These are phyloP conservation scores for Mytilinidion resinicola DNA, from an alignment of 495 filamentous ascomycete genomes.

Conservation along the genomic window DNA sequence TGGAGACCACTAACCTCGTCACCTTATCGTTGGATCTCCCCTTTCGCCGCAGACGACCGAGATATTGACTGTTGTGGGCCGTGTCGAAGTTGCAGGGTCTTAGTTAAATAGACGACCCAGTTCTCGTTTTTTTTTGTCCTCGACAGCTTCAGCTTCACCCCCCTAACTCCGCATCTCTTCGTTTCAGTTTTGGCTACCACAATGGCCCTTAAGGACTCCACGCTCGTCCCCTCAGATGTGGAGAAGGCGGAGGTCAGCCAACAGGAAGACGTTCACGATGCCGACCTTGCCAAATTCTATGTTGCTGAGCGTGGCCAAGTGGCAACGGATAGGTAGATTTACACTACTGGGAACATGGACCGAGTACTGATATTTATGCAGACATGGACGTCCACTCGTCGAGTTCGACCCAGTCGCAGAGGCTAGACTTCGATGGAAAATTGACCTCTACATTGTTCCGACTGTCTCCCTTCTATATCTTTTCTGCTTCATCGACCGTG, in stretches of 20 bases:
- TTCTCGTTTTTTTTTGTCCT: too few relatives aligned
- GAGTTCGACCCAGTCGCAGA: slow-evolving; percentile 56
- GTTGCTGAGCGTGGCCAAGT: slow-evolving; percentile 53
- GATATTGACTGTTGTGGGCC: too few relatives aligned
- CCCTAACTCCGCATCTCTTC: too few relatives aligned
- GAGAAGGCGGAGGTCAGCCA: slow-evolving; percentile 11
- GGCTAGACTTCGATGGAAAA: slow-evolving; percentile 41
- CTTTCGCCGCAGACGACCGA: too few relatives aligned
- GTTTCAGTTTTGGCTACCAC: too few relatives aligned
- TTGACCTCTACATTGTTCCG: slow-evolving; percentile 45
- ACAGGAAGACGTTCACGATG: slow-evolving; percentile 21
- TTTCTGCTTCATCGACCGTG: slow-evolving; percentile 48
- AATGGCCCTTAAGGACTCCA: too few relatives aligned
- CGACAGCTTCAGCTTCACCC: too few relatives aligned
- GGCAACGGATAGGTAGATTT: slow-evolving; percentile 54
- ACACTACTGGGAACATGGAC: neutral
- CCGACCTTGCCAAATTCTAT: slow-evolving; percentile 32
- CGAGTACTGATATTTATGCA: slow-evolving; percentile 20
- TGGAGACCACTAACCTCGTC: too few relatives aligned
- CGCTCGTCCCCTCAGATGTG: too few relatives aligned
- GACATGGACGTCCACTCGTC: slow-evolving; percentile 50
- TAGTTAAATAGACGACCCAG: too few relatives aligned
- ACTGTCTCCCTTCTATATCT: slow-evolving; percentile 46
- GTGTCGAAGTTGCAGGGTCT: too few relatives aligned
- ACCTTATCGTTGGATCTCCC: too few relatives aligned